phyloP scores from a whole-genome alignment of 23 red algal genomes.

The Gracilariopsis chorda region DNA sequence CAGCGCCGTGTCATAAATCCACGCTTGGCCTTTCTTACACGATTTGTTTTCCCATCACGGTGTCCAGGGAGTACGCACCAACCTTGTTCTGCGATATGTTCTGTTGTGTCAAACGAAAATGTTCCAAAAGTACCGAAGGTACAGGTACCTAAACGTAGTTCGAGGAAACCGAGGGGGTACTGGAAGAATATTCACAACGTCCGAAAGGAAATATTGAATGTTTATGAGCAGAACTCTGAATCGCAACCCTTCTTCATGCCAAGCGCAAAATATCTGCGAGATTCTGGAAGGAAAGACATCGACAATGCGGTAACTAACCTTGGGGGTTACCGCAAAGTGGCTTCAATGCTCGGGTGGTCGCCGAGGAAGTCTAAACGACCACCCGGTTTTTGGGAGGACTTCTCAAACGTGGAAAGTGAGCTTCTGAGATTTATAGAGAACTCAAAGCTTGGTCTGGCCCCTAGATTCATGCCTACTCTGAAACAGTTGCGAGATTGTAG shows the following conservation, averaged over 20 bases:
- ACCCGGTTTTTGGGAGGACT: constrained; percentile 53
- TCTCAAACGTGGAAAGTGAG: constrained; percentile 33
- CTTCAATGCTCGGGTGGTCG: not conserved
- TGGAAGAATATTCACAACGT: constrained; percentile 16
- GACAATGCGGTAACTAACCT: constrained; percentile 56
- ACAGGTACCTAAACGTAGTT: not conserved
- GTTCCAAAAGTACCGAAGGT: not conserved
- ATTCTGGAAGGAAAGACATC: constrained; percentile 22
- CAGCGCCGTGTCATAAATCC: no score
- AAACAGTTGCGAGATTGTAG: constrained; percentile 10
- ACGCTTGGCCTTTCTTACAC: no score
- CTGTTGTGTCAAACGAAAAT: not conserved
- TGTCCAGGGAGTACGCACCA: no score
- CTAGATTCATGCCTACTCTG: constrained; percentile 61
- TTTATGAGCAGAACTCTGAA: not conserved
- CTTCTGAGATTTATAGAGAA: constrained; percentile 20
- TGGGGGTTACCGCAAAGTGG: constrained; percentile 61
- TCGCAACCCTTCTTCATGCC: constrained; percentile 23
- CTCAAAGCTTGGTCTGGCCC: not conserved
- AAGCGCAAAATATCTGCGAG: constrained; percentile 32
- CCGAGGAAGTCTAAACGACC: not conserved
- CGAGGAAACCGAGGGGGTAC: not conserved
- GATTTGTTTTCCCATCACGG: no score
- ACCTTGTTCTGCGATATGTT: no score
- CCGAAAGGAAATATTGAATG: not conserved